Base-by-base conservation (phyloP, 1,139 yeast genomes). In the Saccharomyces hybrid region DNA sequence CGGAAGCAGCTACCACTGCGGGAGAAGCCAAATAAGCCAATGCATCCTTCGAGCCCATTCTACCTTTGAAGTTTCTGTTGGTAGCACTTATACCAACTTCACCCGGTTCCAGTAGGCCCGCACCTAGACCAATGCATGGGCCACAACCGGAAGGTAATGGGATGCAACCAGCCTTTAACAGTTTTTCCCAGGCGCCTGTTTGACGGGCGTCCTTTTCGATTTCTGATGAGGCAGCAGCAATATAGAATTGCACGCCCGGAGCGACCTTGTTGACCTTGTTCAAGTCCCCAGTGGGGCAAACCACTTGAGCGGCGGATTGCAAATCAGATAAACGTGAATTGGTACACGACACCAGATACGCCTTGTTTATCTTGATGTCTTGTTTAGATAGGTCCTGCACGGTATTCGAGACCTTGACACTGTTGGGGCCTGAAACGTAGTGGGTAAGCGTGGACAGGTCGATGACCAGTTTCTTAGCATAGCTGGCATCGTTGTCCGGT, bases 121-220 rank as follows among this genome's bases (percentile, higher is more conserved):
- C 79, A 58, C 99, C 99, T 56, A 93, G 79, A 48, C 99, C 99
- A 67, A 93, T 93, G 75, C 99, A 93, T 42, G 99, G 99, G 50
- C 99, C 99, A 75, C 99, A 93, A 26, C 99, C 99, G 20, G 99
- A 96, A 16, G 98, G 98, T 63, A 93, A 80, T 41, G 97, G 91
- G 64, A 76, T 88, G 55, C 97, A 96, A 52, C 99, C 99, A 13
- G 98, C 96, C 54, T 86, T 93, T 48, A 93, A 66, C 54, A 95
- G 79, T 34, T 82, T 83, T 65, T 90, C 80, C 99, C 99, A 95
- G 11, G 95, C 95, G 57, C 99, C 99, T 52, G 74, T 76, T 48
- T 82, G 80, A 74, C 88, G 96, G 50, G 99, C 98, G 63, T 90
- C 97, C 61, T 81, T 80, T 75, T 93, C 97, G 42, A 95, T 97